Evolutionary conservation across 2,329 filamentous ascomycete genomes (phyloP).

Genomic region (Ophiostoma perfectum): DNA sequence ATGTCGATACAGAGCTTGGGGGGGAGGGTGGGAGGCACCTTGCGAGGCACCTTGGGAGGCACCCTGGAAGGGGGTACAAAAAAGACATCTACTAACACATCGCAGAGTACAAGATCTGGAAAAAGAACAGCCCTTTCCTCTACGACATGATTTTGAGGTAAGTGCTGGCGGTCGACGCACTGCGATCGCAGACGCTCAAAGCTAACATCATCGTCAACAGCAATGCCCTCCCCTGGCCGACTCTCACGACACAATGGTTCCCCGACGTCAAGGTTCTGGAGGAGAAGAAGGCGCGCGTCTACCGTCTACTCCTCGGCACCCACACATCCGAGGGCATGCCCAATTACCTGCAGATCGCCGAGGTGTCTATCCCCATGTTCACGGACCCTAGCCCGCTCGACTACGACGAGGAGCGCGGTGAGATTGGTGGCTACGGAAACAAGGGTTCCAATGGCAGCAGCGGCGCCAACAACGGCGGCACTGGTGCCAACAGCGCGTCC

Average conservation of each 20-base stretch:
- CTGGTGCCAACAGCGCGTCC: slow-evolving; percentile 48
- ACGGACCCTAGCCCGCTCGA: slow-evolving; percentile 68
- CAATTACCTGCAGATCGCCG: slow-evolving; percentile 92
- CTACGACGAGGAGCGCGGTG: slow-evolving; percentile 85
- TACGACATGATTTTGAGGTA: slow-evolving; percentile 94
- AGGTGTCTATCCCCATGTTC: slow-evolving; percentile 84
- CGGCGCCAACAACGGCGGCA: slow-evolving; percentile 15
- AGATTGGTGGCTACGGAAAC: slow-evolving; percentile 88
- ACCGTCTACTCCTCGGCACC: slow-evolving; percentile 87
- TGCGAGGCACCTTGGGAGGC: neutral
- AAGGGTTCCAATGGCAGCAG: slow-evolving; percentile 31
- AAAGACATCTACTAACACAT: neutral
- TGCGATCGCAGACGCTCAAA: neutral
- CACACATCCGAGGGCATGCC: slow-evolving; percentile 81
- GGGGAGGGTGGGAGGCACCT: neutral
- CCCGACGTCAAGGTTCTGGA: slow-evolving; percentile 86
- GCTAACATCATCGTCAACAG: slow-evolving; percentile 37
- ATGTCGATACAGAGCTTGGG: neutral
- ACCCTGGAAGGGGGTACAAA: neutral
- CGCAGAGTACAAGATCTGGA: slow-evolving; percentile 98
- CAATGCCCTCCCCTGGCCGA: slow-evolving; percentile 94
- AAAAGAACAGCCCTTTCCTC: slow-evolving; percentile 97
- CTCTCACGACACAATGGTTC: slow-evolving; percentile 95
- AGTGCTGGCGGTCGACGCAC: slow-evolving; percentile 4
- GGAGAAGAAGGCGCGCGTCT: slow-evolving; percentile 79